Base-by-base conservation (phyloP, 1,139 yeast species). In the Kodamaea suecica region DNA sequence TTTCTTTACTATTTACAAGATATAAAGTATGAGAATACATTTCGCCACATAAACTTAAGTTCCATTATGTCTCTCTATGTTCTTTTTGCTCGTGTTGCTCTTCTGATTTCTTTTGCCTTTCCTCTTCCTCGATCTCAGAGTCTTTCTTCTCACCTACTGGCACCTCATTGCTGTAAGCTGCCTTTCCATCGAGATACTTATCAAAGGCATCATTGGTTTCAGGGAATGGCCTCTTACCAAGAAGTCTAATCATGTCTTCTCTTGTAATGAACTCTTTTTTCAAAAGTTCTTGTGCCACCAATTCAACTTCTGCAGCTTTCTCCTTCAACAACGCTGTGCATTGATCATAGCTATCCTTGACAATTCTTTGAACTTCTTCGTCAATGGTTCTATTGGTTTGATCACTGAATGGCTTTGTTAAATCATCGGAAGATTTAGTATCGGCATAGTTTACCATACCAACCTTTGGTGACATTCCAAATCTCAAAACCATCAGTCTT, bases 181-280 rank as follows among this genome's bases (percentile, higher is more conserved):
- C 67, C 39, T 64, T 63, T 7, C 68, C 68, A 36, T 67, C 70
- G 32, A 70, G 61, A 55, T 92, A 92, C 59, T 90, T 88, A 61
- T 87, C 95, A 66, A 90, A 90, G 3, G 96, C 96, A 51, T 87
- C 96, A 51, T 88, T 88, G 47, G 78, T 78, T 55, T 88, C 96
- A 5, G 85, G 83, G 72, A 83, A 90, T 9, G 96, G 96, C 45
- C 97, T 75, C 49, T 84, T 83, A 1, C 97, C 97, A 35, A 90
- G 70, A 35, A 90, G 61, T 44, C 88, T 70, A 41, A 87, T 79
- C 92, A 90, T 86, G 58, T 90, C 97, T 47, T 84, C 92, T 57
- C 97, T 77, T 2, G 94, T 84, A 30, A 90, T 76, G 25, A 84
- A 92, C 57, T 90, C 97, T 57, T 88, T 90, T 41, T 70, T 66